Percentiles rank a stretch among this genome's conserved stretches.
Evolutionary conservation across 78 protist species (phyloP).

Genomic region (Capsaspora owczarzaki): DNA sequence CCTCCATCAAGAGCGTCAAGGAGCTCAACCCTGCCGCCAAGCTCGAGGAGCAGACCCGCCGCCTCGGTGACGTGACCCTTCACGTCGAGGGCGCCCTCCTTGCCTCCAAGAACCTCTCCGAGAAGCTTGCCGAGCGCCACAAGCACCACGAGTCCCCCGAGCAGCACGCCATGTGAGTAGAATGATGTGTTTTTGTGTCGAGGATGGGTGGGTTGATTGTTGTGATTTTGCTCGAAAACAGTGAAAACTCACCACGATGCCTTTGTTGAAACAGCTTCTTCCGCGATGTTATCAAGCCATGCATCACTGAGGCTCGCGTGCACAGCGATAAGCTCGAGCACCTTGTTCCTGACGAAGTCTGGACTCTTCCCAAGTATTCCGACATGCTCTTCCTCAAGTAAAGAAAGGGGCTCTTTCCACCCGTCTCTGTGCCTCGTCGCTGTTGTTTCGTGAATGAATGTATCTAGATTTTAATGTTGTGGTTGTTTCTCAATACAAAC

Average conservation of each 20-base stretch:
- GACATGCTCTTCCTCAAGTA: constrained; percentile 52
- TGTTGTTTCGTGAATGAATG: too few species aligned
- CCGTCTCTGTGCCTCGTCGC: too few species aligned
- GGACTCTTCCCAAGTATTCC: constrained; percentile 58
- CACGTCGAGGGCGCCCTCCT: background rate
- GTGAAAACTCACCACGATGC: background rate
- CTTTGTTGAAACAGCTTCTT: background rate
- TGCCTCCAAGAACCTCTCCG: background rate
- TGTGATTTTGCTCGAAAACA: background rate
- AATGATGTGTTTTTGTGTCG: background rate
- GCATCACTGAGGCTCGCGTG: constrained; percentile 55
- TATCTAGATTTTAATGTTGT: too few species aligned
- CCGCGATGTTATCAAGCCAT: constrained; percentile 18
- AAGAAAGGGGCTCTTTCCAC: too few species aligned
- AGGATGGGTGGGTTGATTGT: constrained; percentile 4
- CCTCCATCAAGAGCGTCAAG: constrained; percentile 7
- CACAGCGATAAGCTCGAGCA: constrained; percentile 52
- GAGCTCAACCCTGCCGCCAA: background rate
- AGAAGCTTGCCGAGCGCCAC: constrained; percentile 23
- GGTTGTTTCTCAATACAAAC: too few species aligned
- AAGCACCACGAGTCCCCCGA: constrained; percentile 9
- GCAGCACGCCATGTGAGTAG: constrained; percentile 18
- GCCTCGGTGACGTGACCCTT: constrained; percentile 19
- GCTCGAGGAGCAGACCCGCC: background rate
- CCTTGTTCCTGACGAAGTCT: constrained; percentile 44